phyloP scores from a whole-genome alignment of 306 rosid genomes.

The Lablab purpureus region DNA sequence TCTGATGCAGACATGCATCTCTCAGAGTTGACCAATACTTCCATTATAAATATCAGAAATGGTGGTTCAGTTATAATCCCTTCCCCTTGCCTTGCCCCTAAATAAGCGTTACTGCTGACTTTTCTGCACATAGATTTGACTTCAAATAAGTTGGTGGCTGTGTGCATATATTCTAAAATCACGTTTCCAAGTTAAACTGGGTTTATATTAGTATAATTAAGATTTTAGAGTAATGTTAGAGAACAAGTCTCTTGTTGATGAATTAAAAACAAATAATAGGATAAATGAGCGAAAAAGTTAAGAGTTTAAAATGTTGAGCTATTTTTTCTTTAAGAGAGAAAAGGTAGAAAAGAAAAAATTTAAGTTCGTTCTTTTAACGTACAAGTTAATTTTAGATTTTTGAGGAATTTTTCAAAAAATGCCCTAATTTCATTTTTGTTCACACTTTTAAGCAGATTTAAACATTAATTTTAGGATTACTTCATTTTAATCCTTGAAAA shows the following conservation, averaged over 20 bases:
- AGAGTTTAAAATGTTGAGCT: not conserved
- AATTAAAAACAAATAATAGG: not conserved
- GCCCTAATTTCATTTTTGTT: too few relatives aligned
- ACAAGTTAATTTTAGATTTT: too few relatives aligned
- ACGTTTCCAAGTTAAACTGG: not conserved
- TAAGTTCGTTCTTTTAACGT: too few relatives aligned
- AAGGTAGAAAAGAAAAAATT: too few relatives aligned
- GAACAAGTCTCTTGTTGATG: not conserved
- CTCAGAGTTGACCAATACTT: conserved; percentile 41
- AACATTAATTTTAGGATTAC: too few relatives aligned
- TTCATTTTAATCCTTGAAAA: too few relatives aligned
- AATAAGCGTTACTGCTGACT: not conserved
- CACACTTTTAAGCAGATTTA: too few relatives aligned
- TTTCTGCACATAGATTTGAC: not conserved
- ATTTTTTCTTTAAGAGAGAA: too few relatives aligned
- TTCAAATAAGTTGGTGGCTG: not conserved
- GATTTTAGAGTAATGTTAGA: not conserved
- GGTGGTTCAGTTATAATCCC: not conserved
- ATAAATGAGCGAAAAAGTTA: not conserved
- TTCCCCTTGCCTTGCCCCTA: not conserved
- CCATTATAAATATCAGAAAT: conserved; percentile 1
- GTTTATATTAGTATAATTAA: not conserved
- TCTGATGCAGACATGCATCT: conserved; percentile 19
- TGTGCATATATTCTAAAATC: not conserved
- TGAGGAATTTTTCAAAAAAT: too few relatives aligned